phyloP scores from a whole-genome alignment of 176 grass and related monocot species.

The Saccharum spontaneum region DNA sequence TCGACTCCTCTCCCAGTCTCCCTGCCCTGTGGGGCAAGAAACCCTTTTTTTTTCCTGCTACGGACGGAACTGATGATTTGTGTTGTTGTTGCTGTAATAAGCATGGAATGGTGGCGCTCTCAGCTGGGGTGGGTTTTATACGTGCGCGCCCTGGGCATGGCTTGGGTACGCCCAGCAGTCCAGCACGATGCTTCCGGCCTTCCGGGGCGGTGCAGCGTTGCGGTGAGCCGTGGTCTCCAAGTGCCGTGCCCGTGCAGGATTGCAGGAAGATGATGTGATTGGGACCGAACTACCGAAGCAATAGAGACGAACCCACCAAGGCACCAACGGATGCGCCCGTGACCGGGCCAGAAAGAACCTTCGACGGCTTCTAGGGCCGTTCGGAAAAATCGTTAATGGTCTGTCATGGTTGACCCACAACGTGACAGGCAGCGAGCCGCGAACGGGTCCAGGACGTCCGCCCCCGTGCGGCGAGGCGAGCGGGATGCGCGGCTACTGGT shows the following conservation, averaged over 20 bases:
- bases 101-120: not conserved
- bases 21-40: not conserved
- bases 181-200: not conserved
- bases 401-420: not conserved
- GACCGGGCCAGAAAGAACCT: not conserved
- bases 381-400: not conserved
- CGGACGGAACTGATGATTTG: slow-evolving; percentile 7
- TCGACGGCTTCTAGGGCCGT: not conserved
- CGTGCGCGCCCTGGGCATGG: not conserved
- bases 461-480: too few relatives aligned
- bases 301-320: not conserved
- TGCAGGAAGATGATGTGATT: not conserved
- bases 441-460: not conserved
- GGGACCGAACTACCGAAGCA: not conserved
- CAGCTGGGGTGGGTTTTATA: slow-evolving; percentile 11
- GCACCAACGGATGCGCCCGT: not conserved
- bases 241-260: not conserved
- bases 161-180: not conserved
- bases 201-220: not conserved
- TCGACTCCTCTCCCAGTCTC: not conserved
- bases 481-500: not conserved
- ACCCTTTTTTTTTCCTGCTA: not conserved
- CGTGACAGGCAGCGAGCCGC: not conserved
- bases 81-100: not conserved
- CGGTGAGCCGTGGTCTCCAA: slow-evolving; percentile 11